These are phyloP conservation scores for Botrytis elliptica DNA, from an alignment of 2,329 filamentous ascomycete genomes.

Conservation along the genomic window DNA sequence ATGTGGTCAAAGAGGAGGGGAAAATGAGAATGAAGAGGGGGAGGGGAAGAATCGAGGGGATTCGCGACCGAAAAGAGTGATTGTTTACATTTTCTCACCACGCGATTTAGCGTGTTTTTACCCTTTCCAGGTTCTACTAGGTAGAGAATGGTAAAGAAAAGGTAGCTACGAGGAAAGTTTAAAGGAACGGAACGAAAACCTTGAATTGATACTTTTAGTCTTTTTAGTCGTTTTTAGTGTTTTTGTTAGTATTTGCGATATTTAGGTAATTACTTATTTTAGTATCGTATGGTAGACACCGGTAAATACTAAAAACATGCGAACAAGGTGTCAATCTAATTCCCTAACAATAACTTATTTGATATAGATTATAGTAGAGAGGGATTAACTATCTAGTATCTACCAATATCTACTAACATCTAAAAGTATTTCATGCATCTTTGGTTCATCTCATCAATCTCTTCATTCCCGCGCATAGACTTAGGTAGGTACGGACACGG, in stretches of 20 bases:
- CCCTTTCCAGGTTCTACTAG: background rate
- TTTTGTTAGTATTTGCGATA: too few species aligned
- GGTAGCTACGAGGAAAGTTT: background rate
- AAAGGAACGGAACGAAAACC: background rate
- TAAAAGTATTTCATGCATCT: background rate
- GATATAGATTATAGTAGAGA: too few species aligned
- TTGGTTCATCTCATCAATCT: background rate
- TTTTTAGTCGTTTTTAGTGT: too few species aligned
- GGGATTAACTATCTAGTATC: too few species aligned
- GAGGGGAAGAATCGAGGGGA: background rate
- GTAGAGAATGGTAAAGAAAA: background rate
- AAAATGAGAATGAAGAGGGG: background rate
- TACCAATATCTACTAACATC: too few species aligned
- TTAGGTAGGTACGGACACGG: too few species aligned
- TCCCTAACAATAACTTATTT: background rate
- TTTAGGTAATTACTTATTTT: background rate
- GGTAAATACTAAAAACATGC: background rate
- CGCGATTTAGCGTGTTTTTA: slow-evolving; percentile 16
- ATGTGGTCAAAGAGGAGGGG: background rate
- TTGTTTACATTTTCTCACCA: slow-evolving; percentile 13
- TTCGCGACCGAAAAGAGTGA: background rate
- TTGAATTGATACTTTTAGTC: background rate
- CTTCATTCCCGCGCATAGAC: background rate
- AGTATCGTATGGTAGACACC: background rate
- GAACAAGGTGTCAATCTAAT: background rate